Conservation (phyloP, 768 basidiomycete species). For the Dentipellis fragilis region DNA sequence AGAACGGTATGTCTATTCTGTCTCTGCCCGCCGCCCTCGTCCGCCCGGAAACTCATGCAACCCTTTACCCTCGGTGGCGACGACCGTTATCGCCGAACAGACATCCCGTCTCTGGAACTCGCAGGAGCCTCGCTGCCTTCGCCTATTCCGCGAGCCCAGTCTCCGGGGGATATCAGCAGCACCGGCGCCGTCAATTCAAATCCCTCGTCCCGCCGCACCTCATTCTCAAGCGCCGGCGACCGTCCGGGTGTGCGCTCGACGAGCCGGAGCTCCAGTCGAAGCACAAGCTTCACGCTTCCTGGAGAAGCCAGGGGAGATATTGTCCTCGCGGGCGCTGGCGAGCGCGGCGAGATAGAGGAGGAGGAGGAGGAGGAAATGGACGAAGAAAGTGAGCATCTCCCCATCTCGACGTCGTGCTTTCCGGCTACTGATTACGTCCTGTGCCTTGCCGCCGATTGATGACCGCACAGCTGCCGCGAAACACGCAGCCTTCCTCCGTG, state of each 20-base stretch:
- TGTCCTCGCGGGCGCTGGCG: conserved; percentile 26
- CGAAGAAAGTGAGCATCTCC: conserved; percentile 31
- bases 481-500: conserved; percentile 73
- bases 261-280: background rate
- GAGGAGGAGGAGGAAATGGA: conserved; percentile 77
- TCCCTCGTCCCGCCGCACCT: conserved; percentile 53
- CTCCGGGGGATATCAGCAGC: conserved; percentile 5
- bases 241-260: conserved; percentile 39
- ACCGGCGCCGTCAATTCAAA: background rate
- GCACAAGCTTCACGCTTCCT: background rate
- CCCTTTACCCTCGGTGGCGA: background rate
- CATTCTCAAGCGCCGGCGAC: conserved; percentile 45
- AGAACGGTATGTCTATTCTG: conserved; percentile 54
- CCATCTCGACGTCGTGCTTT: too few relatives aligned
- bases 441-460: too few relatives aligned
- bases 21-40: background rate
- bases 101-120: conserved; percentile 75
- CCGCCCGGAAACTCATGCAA: background rate
- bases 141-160: conserved; percentile 6
- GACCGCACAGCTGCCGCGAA: conserved; percentile 55
- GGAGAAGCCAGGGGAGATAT: conserved; percentile 39
- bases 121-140: conserved; percentile 22
- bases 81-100: conserved; percentile 27
- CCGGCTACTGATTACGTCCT: too few relatives aligned
- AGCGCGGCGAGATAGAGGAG: conserved; percentile 50